A percentile compares a stretch with the other conserved stretches of the same genome.
Evolutionary conservation across 805 yeast genomes (phyloP).

Genomic region (Suhomyces sp.): DNA sequence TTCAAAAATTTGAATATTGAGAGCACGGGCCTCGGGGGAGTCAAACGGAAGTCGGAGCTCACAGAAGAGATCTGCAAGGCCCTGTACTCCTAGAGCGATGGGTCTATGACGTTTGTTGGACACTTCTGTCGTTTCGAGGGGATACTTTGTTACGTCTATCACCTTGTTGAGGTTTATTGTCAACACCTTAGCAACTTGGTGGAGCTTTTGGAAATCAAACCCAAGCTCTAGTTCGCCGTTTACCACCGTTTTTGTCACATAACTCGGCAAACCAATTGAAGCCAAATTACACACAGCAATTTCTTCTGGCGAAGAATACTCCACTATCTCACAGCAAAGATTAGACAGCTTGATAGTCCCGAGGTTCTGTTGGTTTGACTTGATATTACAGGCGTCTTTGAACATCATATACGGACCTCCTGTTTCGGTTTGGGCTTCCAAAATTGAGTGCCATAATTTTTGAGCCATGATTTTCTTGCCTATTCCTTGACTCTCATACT

Average conservation of each 20-base stretch:
- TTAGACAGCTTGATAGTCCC: slow-evolving; percentile 60
- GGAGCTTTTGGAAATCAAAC: slow-evolving; percentile 55
- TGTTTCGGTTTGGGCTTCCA: slow-evolving; percentile 63
- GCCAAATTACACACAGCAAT: slow-evolving; percentile 63
- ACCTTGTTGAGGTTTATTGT: slow-evolving; percentile 55
- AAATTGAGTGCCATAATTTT: slow-evolving; percentile 57
- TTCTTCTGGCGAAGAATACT: slow-evolving; percentile 56
- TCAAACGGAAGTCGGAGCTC: slow-evolving; percentile 55
- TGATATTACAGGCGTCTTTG: slow-evolving; percentile 59
- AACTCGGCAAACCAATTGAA: slow-evolving; percentile 56
- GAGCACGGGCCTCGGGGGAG: slow-evolving; percentile 53
- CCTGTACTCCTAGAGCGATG: slow-evolving; percentile 63
- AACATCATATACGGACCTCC: slow-evolving; percentile 65
- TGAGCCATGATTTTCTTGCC: slow-evolving; percentile 57
- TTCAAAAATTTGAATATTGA: slow-evolving; percentile 59
- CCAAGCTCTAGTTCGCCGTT: slow-evolving; percentile 35
- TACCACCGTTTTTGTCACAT: slow-evolving; percentile 42
- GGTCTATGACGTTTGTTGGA: slow-evolving; percentile 61
- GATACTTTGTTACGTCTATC: slow-evolving; percentile 56
- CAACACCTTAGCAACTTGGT: slow-evolving; percentile 52
- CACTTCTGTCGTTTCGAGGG: slow-evolving; percentile 51
- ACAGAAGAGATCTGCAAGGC: slow-evolving; percentile 59
- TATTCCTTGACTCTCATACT: slow-evolving; percentile 54
- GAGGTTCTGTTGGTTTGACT: slow-evolving; percentile 59
- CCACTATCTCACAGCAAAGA: slow-evolving; percentile 63